Percentiles rank a stretch among this genome's conserved stretches.
phyloP scores from a whole-genome alignment of 768 basidiomycete genomes.

The Suillus brevipes region DNA sequence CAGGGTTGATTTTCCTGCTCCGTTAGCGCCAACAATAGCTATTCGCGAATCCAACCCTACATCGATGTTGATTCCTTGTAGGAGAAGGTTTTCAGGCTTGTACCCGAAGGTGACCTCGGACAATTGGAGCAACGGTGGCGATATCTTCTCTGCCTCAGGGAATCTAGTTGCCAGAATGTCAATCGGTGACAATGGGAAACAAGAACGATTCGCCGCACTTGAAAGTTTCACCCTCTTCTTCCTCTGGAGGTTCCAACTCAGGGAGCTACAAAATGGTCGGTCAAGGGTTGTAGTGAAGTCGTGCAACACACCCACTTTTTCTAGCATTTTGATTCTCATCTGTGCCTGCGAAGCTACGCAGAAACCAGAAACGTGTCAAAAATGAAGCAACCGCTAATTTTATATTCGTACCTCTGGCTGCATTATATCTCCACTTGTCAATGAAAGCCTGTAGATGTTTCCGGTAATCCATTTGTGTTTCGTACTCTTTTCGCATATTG shows the following conservation, averaged over 20 bases:
- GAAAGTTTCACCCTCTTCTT: conserved; percentile 91
- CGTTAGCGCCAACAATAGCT: conserved; percentile 93
- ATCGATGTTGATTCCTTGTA: conserved; percentile 84
- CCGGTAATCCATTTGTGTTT: conserved; percentile 92
- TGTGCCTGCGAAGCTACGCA: conserved; percentile 81
- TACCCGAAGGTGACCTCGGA: conserved; percentile 92
- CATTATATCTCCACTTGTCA: conserved; percentile 97
- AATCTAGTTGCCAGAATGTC: conserved; percentile 49
- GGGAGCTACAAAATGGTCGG: conserved; percentile 58
- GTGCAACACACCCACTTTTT: conserved; percentile 51
- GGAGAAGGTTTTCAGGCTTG: conserved; percentile 67
- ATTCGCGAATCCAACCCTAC: conserved; percentile 94
- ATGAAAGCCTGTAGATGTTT: conserved; percentile 97
- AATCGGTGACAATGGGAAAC: not conserved
- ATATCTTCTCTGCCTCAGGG: conserved; percentile 96
- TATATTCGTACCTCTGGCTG: conserved; percentile 69
- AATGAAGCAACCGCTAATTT: not conserved
- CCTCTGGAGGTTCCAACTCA: conserved; percentile 89
- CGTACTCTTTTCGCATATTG: conserved; percentile 92
- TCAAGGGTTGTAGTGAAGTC: not conserved
- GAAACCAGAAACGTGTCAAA: conserved; percentile 1
- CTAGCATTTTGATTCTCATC: conserved; percentile 71
- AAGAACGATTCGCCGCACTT: conserved; percentile 47
- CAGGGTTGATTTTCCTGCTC: conserved; percentile 96
- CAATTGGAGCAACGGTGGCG: conserved; percentile 91